These are phyloP conservation scores for Lodderomyces parapsilosis DNA, from an alignment of 1,139 yeast genomes.

Conservation along the genomic window DNA sequence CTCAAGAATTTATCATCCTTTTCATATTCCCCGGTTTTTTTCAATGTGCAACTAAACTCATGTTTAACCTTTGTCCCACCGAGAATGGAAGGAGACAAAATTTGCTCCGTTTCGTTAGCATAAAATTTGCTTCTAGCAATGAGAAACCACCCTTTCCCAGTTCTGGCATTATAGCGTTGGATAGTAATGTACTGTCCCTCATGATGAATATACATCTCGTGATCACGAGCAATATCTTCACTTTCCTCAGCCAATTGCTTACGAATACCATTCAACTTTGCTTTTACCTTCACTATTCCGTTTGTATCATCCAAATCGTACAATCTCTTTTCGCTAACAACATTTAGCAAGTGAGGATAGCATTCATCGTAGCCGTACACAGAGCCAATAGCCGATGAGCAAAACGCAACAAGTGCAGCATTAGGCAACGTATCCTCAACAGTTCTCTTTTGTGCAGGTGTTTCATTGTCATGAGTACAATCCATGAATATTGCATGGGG, in stretches of 20 bases:
- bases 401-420: conserved; percentile 90
- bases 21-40: conserved; percentile 48
- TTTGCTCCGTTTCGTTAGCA: conserved; percentile 44
- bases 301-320: conserved; percentile 54
- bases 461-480: conserved; percentile 94
- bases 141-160: conserved; percentile 87
- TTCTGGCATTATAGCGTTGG: conserved; percentile 78
- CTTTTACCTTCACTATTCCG: conserved; percentile 77
- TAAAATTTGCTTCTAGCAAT: conserved; percentile 82
- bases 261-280: conserved; percentile 57
- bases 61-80: conserved; percentile 65
- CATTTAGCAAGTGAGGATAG: conserved; percentile 75
- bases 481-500: conserved; percentile 97
- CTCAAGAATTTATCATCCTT: conserved; percentile 41
- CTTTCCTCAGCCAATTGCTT: conserved; percentile 63
- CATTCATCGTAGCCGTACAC: conserved; percentile 94
- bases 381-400: conserved; percentile 93
- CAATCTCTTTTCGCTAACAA: conserved; percentile 72
- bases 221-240: conserved; percentile 63
- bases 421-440: conserved; percentile 92
- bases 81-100: conserved; percentile 58
- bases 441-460: conserved; percentile 84
- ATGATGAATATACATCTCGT: conserved; percentile 92
- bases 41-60: conserved; percentile 59
- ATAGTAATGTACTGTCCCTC: conserved; percentile 91